Conservation (phyloP, 1,284 basidiomycete genomes). For the Cutaneotrichosporon cavernicola region DNA sequence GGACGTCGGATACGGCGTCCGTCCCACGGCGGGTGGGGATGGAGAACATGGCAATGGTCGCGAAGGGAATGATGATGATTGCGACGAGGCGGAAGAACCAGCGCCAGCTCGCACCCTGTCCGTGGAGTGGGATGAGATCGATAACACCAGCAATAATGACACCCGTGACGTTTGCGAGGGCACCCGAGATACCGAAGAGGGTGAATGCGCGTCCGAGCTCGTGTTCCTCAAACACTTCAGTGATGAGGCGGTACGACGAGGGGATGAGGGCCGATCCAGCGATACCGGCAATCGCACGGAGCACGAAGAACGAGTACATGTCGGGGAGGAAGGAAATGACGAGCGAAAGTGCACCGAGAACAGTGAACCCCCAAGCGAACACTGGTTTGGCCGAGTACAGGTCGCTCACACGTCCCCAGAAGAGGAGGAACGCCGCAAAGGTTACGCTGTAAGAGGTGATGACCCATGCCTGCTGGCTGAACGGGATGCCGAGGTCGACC, state of each 20-base stretch:
- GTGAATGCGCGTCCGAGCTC: conserved; percentile 45
- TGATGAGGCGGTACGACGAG: conserved; percentile 48
- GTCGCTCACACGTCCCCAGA: conserved; percentile 45
- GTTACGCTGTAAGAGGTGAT: conserved; percentile 44
- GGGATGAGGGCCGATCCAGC: conserved; percentile 41
- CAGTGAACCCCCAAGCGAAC: conserved; percentile 37
- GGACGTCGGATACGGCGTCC: neutral
- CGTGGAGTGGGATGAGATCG: conserved; percentile 46
- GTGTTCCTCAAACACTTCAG: conserved; percentile 38
- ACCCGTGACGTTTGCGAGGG: conserved; percentile 44
- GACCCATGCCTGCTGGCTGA: conserved; percentile 25
- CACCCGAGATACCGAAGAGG: conserved; percentile 47
- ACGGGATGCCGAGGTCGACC: conserved; percentile 21
- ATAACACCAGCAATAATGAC: conserved; percentile 46
- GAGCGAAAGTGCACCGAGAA: conserved; percentile 34
- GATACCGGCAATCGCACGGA: conserved; percentile 42
- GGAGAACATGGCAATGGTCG: conserved; percentile 24
- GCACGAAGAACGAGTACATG: conserved; percentile 38
- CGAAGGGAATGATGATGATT: conserved; percentile 35
- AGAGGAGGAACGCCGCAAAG: conserved; percentile 43
- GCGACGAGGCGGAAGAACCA: conserved; percentile 43
- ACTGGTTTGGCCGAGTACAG: conserved; percentile 42
- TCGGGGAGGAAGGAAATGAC: conserved; percentile 41
- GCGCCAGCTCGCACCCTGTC: conserved; percentile 46
- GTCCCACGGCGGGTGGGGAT: conserved; percentile 37